Evolutionary conservation across 768 basidiomycete genomes (phyloP).

Genomic region (Lentinus brumalis): DNA sequence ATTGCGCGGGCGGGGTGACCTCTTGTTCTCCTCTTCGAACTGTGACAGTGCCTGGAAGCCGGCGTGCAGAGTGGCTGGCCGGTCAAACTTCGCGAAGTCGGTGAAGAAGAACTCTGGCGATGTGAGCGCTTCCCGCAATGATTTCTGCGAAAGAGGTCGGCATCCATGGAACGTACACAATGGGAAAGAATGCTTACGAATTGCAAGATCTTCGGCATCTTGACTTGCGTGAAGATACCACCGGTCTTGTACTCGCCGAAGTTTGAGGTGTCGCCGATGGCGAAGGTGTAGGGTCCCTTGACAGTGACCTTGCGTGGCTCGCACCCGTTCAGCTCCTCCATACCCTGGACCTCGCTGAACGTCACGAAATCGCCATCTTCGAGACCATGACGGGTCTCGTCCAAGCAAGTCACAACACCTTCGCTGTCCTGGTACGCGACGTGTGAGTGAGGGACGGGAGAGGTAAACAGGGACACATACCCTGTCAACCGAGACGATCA

Average conservation of each 20-base stretch:
- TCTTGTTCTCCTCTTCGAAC: constrained; percentile 63
- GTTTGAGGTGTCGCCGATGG: constrained; percentile 87
- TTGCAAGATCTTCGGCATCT: constrained; percentile 95
- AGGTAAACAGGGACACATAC: constrained; percentile 39
- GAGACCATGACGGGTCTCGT: constrained; percentile 97
- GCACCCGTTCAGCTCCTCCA: constrained; percentile 87
- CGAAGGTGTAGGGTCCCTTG: constrained; percentile 97
- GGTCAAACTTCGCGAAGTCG: constrained; percentile 97
- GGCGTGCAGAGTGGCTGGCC: constrained; percentile 85
- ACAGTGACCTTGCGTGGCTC: constrained; percentile 91
- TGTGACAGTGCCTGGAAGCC: constrained; percentile 93
- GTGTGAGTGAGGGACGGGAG: neutral
- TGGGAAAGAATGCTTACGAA: constrained; percentile 65
- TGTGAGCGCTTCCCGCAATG: constrained; percentile 80
- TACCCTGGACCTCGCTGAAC: constrained; percentile 94
- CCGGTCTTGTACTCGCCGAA: constrained; percentile 80
- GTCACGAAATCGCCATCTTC: constrained; percentile 98
- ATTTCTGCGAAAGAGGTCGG: constrained; percentile 65
- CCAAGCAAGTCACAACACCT: constrained; percentile 93
- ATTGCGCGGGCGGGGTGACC: constrained; percentile 83
- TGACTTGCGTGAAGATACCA: constrained; percentile 97
- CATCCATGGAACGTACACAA: neutral
- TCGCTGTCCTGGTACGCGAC: constrained; percentile 62
- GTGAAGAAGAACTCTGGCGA: constrained; percentile 89
- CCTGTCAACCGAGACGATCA: constrained; percentile 94